Evolutionary conservation across 129 eudicot species (phyloP), one percentile per base, ranked within the genome.

Genomic region (Centaurea solstitialis): DNA sequence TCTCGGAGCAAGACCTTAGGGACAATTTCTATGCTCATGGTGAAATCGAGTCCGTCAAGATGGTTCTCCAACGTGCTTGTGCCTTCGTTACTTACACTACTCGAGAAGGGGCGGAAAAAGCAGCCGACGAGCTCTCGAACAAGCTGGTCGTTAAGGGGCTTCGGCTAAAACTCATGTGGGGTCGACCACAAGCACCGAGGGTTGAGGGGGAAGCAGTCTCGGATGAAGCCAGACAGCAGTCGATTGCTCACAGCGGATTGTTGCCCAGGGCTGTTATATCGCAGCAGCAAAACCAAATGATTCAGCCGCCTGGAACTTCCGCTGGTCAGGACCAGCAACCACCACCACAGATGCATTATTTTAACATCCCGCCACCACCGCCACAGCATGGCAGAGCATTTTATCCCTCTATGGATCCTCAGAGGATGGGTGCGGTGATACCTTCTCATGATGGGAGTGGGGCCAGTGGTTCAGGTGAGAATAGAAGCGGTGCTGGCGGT

Each of bases 31-130:
- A 95, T 21, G 88, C 97, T 2, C 97, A 95, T 67, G 98, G 99
- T 68, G 99, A 95, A 84, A 95, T 95, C 4, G 98, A 95, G 83
- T 91, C 98, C 3, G 87, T 93, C 12, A 89, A 93, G 67, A 83
- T 95, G 89, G 94, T 95, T 23, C 84, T 89, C 21, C 97, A 91
- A 76, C 91, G 97, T 0, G 98, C 97, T 5, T 95, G 97, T 73
- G 99, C 97, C 38, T 95, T 95, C 57, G 94, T 95, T 5, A 91
- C 98, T 1, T 95, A 95, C 95, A 95, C 98, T 12, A 95, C 99
- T 40, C 79, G 99, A 53, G 98, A 95, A 88, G 98, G 94, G 20
- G 97, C 99, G 0, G 97, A 89, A 80, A 90, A 87, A 75, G 99
- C 94, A 72, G 97, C 99, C 17, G 97, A 89, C 53, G 99, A 95